Base-by-base conservation (phyloP, 1,139 yeast genomes). In the Candida sp. region DNA sequence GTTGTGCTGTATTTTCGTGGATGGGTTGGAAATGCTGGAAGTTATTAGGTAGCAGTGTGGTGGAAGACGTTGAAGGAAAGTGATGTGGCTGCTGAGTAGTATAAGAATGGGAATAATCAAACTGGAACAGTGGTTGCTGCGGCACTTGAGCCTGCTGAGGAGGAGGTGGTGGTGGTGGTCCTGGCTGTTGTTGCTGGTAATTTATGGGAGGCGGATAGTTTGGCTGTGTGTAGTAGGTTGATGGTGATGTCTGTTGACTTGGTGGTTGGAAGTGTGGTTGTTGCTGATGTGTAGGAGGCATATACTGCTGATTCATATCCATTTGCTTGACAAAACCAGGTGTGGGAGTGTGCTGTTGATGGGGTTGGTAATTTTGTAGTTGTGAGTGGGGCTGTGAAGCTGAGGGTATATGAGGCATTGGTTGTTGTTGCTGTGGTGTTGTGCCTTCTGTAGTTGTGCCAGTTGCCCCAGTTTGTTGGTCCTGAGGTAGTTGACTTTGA, bases 391-490 rank as follows among this genome's bases (percentile, higher is more conserved):
- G 46, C 7, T 30, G 7, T 38, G 28, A 28, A 17, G 38, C 11
- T 34, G 51, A 22, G 33, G 45, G 41, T 17, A 30, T 9, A 17
- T 39, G 43, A 3, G 40, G 45, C 28, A 48, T 33, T 28, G 34
- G 39, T 28, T 33, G 46, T 30, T 49, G 48, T 31, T 34, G 43
- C 28, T 58, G 57, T 39, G 55, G 60, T 17, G 60, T 17, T 48
- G 30, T 11, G 44, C 56, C 17, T 41, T 45, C 42, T 46, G 51
- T n/a, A 33, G 39, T 12, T 37, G 40, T 33, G 27, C 38, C 43
- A 23, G 30, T 39, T 17, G 12, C 37, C 22, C 42, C 34, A 34
- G 17, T 34, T 7, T 33, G 17, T 17, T 46, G 51, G 43, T 27
- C 38, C 33, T 38, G 42, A 8, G 47, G 27, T 44, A 28, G 39